Evolutionary conservation across 345 rosid species (phyloP).

Genomic region (Aethionema arabicum): DNA sequence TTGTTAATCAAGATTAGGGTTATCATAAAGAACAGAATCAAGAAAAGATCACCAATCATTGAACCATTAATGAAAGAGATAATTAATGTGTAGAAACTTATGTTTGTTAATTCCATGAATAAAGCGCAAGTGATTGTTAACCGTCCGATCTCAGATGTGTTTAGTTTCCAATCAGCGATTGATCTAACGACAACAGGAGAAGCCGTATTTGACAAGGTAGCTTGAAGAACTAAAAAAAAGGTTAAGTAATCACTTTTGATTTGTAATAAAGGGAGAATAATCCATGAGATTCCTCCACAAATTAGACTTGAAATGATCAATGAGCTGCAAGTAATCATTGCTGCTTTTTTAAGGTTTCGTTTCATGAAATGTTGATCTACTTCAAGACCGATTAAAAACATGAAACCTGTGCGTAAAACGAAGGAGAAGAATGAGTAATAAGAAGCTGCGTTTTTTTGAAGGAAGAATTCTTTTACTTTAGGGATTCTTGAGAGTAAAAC

Average conservation of each 20-base stretch:
- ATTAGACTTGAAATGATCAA: slow-evolving; percentile 37
- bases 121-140: slow-evolving; percentile 54
- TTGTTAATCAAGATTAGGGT: slow-evolving; percentile 43
- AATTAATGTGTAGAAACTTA: slow-evolving; percentile 35
- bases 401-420: slow-evolving; percentile 56
- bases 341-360: slow-evolving; percentile 47
- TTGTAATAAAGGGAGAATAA: slow-evolving; percentile 35
- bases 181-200: slow-evolving; percentile 67
- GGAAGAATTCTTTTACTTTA: slow-evolving; percentile 44
- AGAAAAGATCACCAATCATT: slow-evolving; percentile 36
- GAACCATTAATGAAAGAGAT: slow-evolving; percentile 26
- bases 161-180: slow-evolving; percentile 64
- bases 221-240: slow-evolving; percentile 36
- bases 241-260: slow-evolving; percentile 24
- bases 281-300: slow-evolving; percentile 38
- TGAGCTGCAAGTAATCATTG: slow-evolving; percentile 50
- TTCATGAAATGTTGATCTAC: slow-evolving; percentile 53
- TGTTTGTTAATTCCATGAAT: slow-evolving; percentile 56
- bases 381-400: slow-evolving; percentile 82
- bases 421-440: slow-evolving; percentile 54
- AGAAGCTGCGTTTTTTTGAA: slow-evolving; percentile 51
- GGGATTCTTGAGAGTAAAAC: slow-evolving; percentile 54
- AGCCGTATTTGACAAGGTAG: slow-evolving; percentile 60
- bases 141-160: slow-evolving; percentile 69
- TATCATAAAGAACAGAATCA: slow-evolving; percentile 35